Base-by-base conservation (phyloP, 2,329 filamentous ascomycete species). In the Emmonsiellopsis sp. region DNA sequence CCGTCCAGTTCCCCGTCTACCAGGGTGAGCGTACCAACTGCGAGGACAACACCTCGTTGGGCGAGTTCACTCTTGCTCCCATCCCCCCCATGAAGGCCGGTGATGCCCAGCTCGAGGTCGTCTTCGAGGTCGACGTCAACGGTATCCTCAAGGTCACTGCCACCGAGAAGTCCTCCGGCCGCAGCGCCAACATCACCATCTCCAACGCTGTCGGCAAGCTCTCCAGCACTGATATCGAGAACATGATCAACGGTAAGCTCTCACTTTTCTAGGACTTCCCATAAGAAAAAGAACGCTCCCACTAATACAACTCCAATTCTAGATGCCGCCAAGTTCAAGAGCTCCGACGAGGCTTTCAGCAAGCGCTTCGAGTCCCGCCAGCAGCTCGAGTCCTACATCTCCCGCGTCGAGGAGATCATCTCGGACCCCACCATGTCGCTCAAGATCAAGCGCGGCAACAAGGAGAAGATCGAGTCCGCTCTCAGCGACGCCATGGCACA, bases 41-140 rank as follows among this genome's bases (percentile, higher is more conserved):
- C 73, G 88, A 94, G 71, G 91, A 97, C 74, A 98, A 98, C 82
- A 97, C 92, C 61, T 95, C 88, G 31, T 83, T 97, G 54, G 93
- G 93, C 72, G 93, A 97, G 77, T 98, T 97, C 77, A 96, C 92
- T 56, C 80, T 98, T 58, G 87, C 90, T 63, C 93, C 92, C 45
- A 92, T 80, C 74, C 91, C 79, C 75, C 80, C 80, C 6, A 85
- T 96, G 89, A 86, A 85, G 68, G 92, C 93, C 68, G 92, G 93
- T 72, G 93, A 98, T 72, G 88, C 93, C 64, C 91, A 95, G 62
- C 87, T 98, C 45, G 93, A 98, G 78, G 88, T 92, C 64, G 90
- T 97, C 73, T 97, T 98, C 77, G 93, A 98, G 80, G 93, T 98
- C 70, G 93, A 98, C 65, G 93, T 96, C 82, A 98, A 98, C 81